Conservation (phyloP, 1,284 basidiomycete species). For the Cutaneotrichosporon dermatis region DNA sequence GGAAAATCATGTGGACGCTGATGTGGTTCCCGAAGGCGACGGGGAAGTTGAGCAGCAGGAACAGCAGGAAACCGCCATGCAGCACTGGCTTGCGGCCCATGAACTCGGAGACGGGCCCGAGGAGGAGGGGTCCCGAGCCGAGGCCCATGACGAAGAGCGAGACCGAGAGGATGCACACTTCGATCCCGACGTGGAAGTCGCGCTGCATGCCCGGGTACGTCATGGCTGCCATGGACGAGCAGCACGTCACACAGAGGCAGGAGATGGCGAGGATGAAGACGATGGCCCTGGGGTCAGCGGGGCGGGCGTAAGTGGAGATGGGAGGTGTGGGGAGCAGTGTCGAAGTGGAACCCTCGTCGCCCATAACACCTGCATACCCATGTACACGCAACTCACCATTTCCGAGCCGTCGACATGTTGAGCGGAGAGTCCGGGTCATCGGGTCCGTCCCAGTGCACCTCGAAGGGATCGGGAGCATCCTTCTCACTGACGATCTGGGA, state of each 20-base stretch:
- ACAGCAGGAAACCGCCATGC: constrained; percentile 27
- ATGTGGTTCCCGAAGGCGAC: constrained; percentile 57
- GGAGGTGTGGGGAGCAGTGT: background rate
- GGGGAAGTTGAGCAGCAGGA: constrained; percentile 57
- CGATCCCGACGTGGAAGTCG: constrained; percentile 60
- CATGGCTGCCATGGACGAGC: constrained; percentile 65
- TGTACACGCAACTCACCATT: constrained; percentile 40
- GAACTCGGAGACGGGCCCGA: constrained; percentile 58
- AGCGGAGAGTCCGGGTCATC: constrained; percentile 38
- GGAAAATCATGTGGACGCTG: constrained; percentile 61
- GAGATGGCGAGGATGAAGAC: constrained; percentile 28
- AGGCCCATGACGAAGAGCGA: constrained; percentile 62
- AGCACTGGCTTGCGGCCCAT: constrained; percentile 53
- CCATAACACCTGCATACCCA: too few species aligned
- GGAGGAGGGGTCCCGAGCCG: constrained; percentile 54
- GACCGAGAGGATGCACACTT: constrained; percentile 68
- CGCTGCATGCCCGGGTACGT: constrained; percentile 60
- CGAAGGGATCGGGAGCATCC: constrained; percentile 26
- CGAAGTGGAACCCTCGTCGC: background rate
- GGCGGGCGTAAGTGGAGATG: too few species aligned
- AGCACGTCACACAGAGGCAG: constrained; percentile 61
- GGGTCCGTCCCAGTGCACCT: constrained; percentile 36
- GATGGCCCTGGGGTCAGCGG: constrained; percentile 24
- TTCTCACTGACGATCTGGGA: constrained; percentile 7
- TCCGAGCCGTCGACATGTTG: constrained; percentile 32